Base-by-base conservation (phyloP, 345 rosid species). In the Citrus inodora region DNA sequence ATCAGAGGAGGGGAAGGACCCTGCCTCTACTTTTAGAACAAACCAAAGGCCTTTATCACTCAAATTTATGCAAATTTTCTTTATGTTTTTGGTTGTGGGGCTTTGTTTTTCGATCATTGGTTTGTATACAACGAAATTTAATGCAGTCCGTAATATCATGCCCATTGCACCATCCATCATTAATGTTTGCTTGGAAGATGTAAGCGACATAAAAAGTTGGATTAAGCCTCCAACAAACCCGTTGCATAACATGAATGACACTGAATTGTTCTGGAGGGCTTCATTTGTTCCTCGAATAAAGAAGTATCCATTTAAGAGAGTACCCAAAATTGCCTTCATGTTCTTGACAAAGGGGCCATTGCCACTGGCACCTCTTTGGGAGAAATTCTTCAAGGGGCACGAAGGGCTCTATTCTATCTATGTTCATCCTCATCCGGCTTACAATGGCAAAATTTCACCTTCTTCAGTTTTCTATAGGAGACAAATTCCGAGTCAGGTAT, bases 401-500 rank as follows among this genome's bases (percentile, higher is more conserved):
- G 83, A 91, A 73, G 91, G 85, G 83, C 86, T 77, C 63, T 96
- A 82, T 78, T 89, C 97, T 0, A 86, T 92, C 65, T 94, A 96
- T 86, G 80, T 94, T 80, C 99, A 96, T 78, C 74, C 97, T 0
- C 62, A 85, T 77, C 99, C 99, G 5, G 66, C 88, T 61, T 94
- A 92, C 83, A 84, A 13, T 71, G 81, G 83, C 1, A 84, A 85
- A 72, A 87, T 85, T 72, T 75, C 94, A 1, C 59, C 77, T 37
- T 84, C 92, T 16, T 94, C 98, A 0, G 90, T 88, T 70, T 96
- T 96, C 85, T 85, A 89, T 86, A 71, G 56, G 86, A 86, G 97
- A 82, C 90, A 94, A 62, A 90, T 96, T 84, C 99, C 98, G 4
- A 92, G 98, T 87, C 92, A 94, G 98, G 99, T 96, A 89, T 75